Percentiles rank a stretch among this genome's conserved stretches.
phyloP scores from a whole-genome alignment of 106 monocot genomes.

The Phalaenopsis equestris region DNA sequence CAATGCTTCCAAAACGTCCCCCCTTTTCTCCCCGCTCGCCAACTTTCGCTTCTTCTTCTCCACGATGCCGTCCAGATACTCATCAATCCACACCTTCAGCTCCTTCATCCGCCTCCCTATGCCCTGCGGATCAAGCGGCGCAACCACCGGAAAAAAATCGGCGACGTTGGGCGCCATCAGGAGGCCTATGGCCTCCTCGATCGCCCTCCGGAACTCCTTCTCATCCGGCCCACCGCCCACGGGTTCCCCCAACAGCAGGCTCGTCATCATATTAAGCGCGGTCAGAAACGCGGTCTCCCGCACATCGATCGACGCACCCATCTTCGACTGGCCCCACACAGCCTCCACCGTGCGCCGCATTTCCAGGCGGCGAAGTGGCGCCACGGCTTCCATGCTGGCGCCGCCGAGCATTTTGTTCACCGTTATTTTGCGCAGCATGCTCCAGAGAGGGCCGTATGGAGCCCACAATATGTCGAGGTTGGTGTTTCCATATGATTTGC shows the following conservation, averaged over 20 bases:
- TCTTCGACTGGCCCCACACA: neutral
- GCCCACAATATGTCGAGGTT: conserved; percentile 34
- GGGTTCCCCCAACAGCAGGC: neutral
- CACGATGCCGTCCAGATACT: conserved; percentile 31
- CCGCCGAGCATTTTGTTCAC: conserved; percentile 6
- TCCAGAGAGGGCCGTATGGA: conserved; percentile 36
- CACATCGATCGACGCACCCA: neutral
- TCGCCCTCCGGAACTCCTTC: conserved; percentile 27
- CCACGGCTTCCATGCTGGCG: neutral
- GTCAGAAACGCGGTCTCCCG: neutral
- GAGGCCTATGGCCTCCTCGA: conserved; percentile 19
- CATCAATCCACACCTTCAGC: conserved; percentile 14
- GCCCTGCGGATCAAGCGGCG: conserved; percentile 47
- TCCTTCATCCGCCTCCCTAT: conserved; percentile 15
- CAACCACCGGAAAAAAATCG: conserved; percentile 47
- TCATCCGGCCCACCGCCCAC: neutral
- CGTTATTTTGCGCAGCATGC: conserved; percentile 43
- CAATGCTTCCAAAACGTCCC: conserved; percentile 51
- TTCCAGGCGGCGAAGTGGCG: conserved; percentile 24
- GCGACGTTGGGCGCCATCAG: conserved; percentile 50
- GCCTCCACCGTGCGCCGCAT: conserved; percentile 4
- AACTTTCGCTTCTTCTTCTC: conserved; percentile 12
- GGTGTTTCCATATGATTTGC: conserved; percentile 20
- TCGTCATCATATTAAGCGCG: neutral
- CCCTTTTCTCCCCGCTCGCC: neutral